Evolutionary conservation across 2,329 filamentous ascomycete species (phyloP).

Genomic region (Aspergillus aculeatinus): DNA sequence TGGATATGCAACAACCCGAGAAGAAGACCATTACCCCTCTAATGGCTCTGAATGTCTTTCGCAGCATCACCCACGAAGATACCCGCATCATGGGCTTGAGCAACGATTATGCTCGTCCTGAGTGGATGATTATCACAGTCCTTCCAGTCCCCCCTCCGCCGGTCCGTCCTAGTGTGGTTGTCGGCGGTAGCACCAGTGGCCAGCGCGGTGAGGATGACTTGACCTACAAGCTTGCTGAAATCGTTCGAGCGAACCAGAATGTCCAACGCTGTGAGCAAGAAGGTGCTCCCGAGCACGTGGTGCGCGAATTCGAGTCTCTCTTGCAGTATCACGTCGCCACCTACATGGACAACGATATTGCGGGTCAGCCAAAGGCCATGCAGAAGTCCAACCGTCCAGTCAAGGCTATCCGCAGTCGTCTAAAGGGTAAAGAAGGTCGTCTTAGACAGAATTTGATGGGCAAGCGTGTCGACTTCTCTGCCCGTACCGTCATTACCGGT

Average conservation of each 20-base stretch:
- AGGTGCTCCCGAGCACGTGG: slow-evolving; percentile 87
- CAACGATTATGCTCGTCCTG: slow-evolving; percentile 89
- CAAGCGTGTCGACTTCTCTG: slow-evolving; percentile 98
- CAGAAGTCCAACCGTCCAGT: slow-evolving; percentile 97
- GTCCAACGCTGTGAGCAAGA: slow-evolving; percentile 88
- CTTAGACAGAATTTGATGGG: slow-evolving; percentile 99
- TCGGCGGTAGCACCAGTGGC: slow-evolving; percentile 89
- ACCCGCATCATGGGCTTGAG: slow-evolving; percentile 87
- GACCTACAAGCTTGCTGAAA: slow-evolving; percentile 98
- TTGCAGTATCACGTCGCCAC: slow-evolving; percentile 98
- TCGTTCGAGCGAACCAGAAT: slow-evolving; percentile 95
- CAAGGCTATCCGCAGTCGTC: slow-evolving; percentile 91
- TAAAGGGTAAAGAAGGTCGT: slow-evolving; percentile 99
- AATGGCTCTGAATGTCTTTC: slow-evolving; percentile 81
- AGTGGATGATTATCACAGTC: slow-evolving; percentile 97
- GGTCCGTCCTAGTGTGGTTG: slow-evolving; percentile 93
- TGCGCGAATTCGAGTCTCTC: slow-evolving; percentile 84
- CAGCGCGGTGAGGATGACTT: slow-evolving; percentile 97
- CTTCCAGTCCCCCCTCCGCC: slow-evolving; percentile 93
- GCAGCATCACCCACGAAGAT: slow-evolving; percentile 77
- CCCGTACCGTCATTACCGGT: slow-evolving; percentile 98
- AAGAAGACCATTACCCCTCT: slow-evolving; percentile 81
- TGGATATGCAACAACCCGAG: slow-evolving; percentile 66
- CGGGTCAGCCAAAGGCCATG: slow-evolving; percentile 86
- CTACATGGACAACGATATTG: slow-evolving; percentile 99